These are phyloP conservation scores for Ceraceosorus guamensis DNA, from an alignment of 1,284 basidiomycete species.

Conservation along the genomic window DNA sequence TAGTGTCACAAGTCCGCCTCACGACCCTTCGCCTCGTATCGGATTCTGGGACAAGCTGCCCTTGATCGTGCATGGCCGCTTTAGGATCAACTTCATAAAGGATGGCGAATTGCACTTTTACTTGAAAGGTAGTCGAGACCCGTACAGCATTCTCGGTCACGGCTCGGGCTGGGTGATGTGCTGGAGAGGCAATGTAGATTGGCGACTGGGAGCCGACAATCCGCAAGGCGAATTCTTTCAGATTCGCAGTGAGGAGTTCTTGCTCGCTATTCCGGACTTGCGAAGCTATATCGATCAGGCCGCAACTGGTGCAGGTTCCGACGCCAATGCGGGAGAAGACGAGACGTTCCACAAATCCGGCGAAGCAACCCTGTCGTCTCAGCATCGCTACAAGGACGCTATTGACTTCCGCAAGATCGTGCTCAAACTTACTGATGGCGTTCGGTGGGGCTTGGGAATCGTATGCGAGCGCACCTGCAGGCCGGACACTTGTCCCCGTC, in stretches of 20 bases:
- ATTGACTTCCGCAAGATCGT: slow-evolving; percentile 35
- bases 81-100: slow-evolving; percentile 62
- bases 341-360: background rate
- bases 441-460: slow-evolving; percentile 84
- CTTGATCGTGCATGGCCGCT: slow-evolving; percentile 72
- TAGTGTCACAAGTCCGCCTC: slow-evolving; percentile 67
- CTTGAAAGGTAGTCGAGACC: slow-evolving; percentile 67
- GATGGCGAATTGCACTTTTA: slow-evolving; percentile 60
- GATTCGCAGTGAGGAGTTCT: slow-evolving; percentile 63
- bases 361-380: slow-evolving; percentile 5
- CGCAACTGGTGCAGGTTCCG: slow-evolving; percentile 49
- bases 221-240: slow-evolving; percentile 73
- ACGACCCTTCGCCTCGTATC: slow-evolving; percentile 75
- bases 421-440: slow-evolving; percentile 69
- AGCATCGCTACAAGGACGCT: slow-evolving; percentile 31
- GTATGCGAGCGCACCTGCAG: slow-evolving; percentile 77
- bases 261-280: slow-evolving; percentile 49
- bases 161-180: slow-evolving; percentile 85
- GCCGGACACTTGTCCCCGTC: slow-evolving; percentile 57
- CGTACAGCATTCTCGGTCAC: slow-evolving; percentile 64
- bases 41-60: slow-evolving; percentile 92
- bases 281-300: slow-evolving; percentile 52
- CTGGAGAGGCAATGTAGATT: slow-evolving; percentile 69
- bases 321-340: slow-evolving; percentile 1
- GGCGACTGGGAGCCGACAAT: slow-evolving; percentile 69